Percentiles rank a stretch among this genome's conserved stretches.
Conservation (phyloP, 495 filamentous ascomycete genomes). For the Diplogelasinospora grovesii region DNA sequence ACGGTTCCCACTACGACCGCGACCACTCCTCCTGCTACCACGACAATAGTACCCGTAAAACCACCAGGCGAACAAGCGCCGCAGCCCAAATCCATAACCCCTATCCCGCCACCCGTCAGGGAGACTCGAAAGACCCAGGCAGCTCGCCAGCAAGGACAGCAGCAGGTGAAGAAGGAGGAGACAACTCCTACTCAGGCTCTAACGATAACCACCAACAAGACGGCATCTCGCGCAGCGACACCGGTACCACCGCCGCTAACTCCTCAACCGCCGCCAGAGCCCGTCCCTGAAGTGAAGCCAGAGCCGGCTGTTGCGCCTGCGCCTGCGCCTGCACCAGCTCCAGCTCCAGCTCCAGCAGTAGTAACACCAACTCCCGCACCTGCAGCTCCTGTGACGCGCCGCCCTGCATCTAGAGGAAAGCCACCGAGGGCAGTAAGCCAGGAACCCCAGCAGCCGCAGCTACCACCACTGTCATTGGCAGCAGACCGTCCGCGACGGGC, state of each 20-base stretch:
- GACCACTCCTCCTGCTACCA: slow-evolving; percentile 3
- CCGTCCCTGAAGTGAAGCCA: too few relatives aligned
- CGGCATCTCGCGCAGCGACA: slow-evolving; percentile 23
- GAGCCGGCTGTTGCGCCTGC: slow-evolving; percentile 20
- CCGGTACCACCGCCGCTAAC: slow-evolving; percentile 24
- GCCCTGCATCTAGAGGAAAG: slow-evolving; percentile 43
- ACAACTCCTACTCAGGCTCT: neutral
- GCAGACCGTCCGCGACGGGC: slow-evolving; percentile 48
- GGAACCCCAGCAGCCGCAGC: slow-evolving; percentile 45
- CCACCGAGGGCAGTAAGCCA: slow-evolving; percentile 42
- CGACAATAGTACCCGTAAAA: slow-evolving; percentile 16
- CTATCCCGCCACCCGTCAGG: slow-evolving; percentile 44
- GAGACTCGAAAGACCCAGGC: slow-evolving; percentile 30
- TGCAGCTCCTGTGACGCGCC: slow-evolving; percentile 20
- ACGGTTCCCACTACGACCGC: slow-evolving; percentile 10
- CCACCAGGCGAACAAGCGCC: slow-evolving; percentile 29
- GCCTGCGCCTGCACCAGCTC: slow-evolving; percentile 10
- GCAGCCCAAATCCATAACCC: slow-evolving; percentile 47
- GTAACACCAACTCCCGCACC: slow-evolving; percentile 7
- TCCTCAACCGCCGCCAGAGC: too few relatives aligned
- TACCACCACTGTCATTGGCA: slow-evolving; percentile 36
- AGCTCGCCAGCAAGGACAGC: slow-evolving; percentile 23
- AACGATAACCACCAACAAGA: slow-evolving; percentile 24
- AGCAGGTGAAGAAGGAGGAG: slow-evolving; percentile 10
- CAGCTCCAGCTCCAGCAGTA: slow-evolving; percentile 13